phyloP scores from a whole-genome alignment of 352 stramenopile species.

The Heterotrichella gracilis region DNA sequence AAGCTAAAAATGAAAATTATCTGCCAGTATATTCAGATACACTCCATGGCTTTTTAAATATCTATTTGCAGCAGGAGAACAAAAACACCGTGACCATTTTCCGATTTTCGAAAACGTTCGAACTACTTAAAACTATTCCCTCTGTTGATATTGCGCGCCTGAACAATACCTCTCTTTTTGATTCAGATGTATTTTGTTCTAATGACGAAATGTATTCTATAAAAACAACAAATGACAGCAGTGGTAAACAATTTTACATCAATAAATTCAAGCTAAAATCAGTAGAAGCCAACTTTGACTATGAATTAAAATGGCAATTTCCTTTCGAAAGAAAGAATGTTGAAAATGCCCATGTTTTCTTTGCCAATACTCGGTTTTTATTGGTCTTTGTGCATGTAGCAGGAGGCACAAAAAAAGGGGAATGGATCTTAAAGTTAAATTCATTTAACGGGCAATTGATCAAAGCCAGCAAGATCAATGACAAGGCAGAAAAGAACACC shows the following conservation, averaged over 20 bases:
- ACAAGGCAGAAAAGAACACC: background rate
- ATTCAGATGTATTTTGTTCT: background rate
- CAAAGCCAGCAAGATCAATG: background rate
- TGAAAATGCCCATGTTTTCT: background rate
- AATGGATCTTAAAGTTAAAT: background rate
- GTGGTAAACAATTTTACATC: background rate
- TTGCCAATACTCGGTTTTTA: background rate
- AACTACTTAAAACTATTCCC: background rate
- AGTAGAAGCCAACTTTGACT: background rate
- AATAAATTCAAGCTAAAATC: constrained; percentile 1
- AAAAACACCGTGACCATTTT: background rate
- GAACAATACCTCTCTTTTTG: background rate
- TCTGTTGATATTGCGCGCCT: background rate
- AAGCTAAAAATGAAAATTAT: background rate
- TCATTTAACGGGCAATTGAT: background rate
- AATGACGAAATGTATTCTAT: background rate
- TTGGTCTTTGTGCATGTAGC: background rate
- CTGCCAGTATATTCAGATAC: background rate
- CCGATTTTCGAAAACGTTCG: background rate
- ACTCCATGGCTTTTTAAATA: background rate
- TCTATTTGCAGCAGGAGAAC: background rate
- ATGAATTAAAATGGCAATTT: background rate
- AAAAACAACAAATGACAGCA: background rate
- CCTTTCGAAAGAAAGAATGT: background rate
- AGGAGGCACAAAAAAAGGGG: background rate